Evolutionary conservation across 2,329 filamentous ascomycete species (phyloP).

Genomic region (Drechslerella coelobrocha): DNA sequence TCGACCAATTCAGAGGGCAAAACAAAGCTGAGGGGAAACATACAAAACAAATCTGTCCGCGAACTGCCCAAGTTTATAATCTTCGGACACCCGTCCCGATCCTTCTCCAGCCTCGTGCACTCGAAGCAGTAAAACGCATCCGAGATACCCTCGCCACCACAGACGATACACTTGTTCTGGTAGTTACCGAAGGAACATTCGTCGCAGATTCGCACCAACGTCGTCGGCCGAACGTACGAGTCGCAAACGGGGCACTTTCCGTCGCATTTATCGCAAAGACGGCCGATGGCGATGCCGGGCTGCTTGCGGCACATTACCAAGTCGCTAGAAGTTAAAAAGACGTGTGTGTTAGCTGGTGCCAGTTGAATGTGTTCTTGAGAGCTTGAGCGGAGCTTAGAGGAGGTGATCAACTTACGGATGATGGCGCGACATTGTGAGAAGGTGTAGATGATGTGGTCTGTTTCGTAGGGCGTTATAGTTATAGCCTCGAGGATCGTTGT

Average conservation of each 20-base stretch:
- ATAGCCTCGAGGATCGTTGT: not conserved
- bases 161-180: slow-evolving; percentile 99
- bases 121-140: slow-evolving; percentile 99
- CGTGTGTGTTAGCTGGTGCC: slow-evolving; percentile 24
- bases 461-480: not conserved
- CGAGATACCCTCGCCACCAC: slow-evolving; percentile 95
- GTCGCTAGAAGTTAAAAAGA: slow-evolving; percentile 16
- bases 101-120: slow-evolving; percentile 94
- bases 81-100: slow-evolving; percentile 96
- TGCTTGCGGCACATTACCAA: slow-evolving; percentile 69
- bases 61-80: slow-evolving; percentile 98
- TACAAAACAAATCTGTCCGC: slow-evolving; percentile 81
- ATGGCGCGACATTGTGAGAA: slow-evolving; percentile 79
- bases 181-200: slow-evolving; percentile 99
- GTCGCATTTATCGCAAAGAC: slow-evolving; percentile 99
- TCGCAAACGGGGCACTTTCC: slow-evolving; percentile 99
- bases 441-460: not conserved
- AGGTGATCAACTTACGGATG: slow-evolving; percentile 73
- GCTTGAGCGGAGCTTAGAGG: not conserved
- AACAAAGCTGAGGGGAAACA: slow-evolving; percentile 22
- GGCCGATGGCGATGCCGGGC: slow-evolving; percentile 94
- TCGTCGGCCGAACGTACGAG: slow-evolving; percentile 96
- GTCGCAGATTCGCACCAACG: slow-evolving; percentile 96
- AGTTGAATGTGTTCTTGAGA: slow-evolving; percentile 4
- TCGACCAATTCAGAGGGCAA: slow-evolving; percentile 52